Base-by-base conservation (phyloP, 495 filamentous ascomycete species). In the Talaromyces nanjingensis region DNA sequence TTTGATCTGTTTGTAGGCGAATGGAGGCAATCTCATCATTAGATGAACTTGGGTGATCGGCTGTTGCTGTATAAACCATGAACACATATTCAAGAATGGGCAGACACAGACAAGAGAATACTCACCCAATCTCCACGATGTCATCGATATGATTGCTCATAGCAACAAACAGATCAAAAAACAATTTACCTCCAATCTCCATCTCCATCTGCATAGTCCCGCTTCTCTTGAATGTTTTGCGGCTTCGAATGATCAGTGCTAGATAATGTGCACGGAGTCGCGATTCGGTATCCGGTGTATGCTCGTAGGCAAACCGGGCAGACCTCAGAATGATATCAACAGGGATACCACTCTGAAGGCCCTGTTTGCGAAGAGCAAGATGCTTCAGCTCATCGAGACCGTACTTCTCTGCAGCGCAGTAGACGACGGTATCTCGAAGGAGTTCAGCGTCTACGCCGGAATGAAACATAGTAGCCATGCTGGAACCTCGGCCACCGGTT, bases 131-230 rank as follows among this genome's bases (percentile, higher is more conserved):
- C 18, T 59, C 31, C 56, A 37, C 56, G 29, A 59, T 59, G 29
- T 59, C 31, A 59, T 59, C 31, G 56, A 59, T 59, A 16, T 59
- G 31, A 59, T 96, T 96, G 83, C 91, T 94, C 90, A 97, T 90
- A 65, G 92, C 91, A 69, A 96, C 92, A 76, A 96, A 97, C 74
- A 97, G 82, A 83, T 96, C 92, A 79, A 97, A 97, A 83, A 96
- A 97, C 73, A 96, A 83, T 80, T 90, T 87, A 71, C 87, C 91
- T 65, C 90, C 91, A 74, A 86, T 86, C 78, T 96, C 90, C 92
- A 97, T 96, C 83, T 97, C 92, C 81, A 89, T 87, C 84, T 96
- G 91, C 92, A 97, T 93, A 70, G 91, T 96, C 74, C 91, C 92
- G 79, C 92, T 96, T 75, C 86, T 85, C 87, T 96, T 96, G 81